These are phyloP conservation scores for Alternaria rosae DNA, from an alignment of 2,329 filamentous ascomycete species.

Conservation along the genomic window DNA sequence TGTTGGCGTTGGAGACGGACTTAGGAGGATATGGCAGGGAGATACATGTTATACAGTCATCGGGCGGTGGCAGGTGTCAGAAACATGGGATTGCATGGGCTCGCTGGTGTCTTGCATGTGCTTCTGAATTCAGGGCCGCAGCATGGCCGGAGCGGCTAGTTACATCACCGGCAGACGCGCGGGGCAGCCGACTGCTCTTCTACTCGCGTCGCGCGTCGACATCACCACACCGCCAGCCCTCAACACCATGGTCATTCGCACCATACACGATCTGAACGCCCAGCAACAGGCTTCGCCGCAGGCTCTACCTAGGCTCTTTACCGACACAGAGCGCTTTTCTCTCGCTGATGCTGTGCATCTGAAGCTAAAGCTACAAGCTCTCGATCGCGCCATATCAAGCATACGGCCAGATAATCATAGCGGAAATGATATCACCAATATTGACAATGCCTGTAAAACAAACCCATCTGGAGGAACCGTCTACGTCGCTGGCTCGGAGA, in stretches of 20 bases:
- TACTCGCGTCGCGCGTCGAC: background rate
- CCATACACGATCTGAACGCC: slow-evolving; percentile 5
- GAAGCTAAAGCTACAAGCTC: slow-evolving; percentile 29
- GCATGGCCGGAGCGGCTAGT: slow-evolving; percentile 1
- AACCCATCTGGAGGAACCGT: slow-evolving; percentile 15
- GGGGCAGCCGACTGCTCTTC: slow-evolving; percentile 9
- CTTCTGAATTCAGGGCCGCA: slow-evolving; percentile 1
- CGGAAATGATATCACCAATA: slow-evolving; percentile 2
- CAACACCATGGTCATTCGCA: slow-evolving; percentile 13
- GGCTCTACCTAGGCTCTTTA: slow-evolving; percentile 9
- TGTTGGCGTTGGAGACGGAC: slow-evolving; percentile 13
- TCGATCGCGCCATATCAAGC: slow-evolving; percentile 19
- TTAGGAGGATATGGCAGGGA: background rate
- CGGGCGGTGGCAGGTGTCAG: slow-evolving; percentile 5
- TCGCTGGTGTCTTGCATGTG: slow-evolving; percentile 10
- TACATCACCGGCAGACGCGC: slow-evolving; percentile 14
- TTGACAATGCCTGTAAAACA: slow-evolving; percentile 8
- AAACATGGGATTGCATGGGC: background rate
- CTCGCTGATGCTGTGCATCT: slow-evolving; percentile 29
- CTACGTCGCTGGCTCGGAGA: slow-evolving; percentile 28
- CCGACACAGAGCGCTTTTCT: slow-evolving; percentile 18
- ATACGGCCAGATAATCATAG: slow-evolving; percentile 4
- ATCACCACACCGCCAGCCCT: background rate
- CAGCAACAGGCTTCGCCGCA: slow-evolving; percentile 8
- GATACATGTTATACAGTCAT: background rate